Conservation (phyloP, 768 basidiomycete genomes). For the Hypholoma fasciculare region DNA sequence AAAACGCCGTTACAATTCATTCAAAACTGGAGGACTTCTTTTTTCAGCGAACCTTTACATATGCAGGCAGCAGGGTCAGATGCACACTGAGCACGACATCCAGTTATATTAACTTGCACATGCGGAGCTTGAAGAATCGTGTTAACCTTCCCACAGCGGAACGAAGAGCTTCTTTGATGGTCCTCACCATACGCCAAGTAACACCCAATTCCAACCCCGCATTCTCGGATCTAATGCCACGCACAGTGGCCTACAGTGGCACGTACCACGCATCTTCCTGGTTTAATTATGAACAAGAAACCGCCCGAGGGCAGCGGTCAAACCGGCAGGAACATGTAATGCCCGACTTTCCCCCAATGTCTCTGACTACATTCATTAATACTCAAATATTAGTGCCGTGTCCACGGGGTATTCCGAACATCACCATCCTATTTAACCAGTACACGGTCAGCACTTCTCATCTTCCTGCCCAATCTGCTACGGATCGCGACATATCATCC, state of each 20-base stretch:
- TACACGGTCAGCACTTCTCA: no score
- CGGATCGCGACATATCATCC: background rate
- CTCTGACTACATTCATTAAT: background rate
- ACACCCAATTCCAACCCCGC: no score
- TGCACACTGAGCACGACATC: no score
- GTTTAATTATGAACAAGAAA: no score
- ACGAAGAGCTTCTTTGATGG: background rate
- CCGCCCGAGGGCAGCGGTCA: background rate
- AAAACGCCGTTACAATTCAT: no score
- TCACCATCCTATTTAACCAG: background rate
- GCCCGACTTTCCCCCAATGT: background rate
- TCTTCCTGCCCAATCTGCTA: no score
- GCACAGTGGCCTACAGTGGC: background rate
- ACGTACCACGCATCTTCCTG: background rate
- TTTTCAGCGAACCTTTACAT: no score
- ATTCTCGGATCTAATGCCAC: background rate
- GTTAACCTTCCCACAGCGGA: no score
- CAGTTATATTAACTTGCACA: no score
- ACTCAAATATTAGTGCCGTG: background rate
- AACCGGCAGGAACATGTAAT: slow-evolving; percentile 2
- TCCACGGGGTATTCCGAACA: background rate
- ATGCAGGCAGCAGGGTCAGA: no score
- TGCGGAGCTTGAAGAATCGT: no score
- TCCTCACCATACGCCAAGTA: background rate
- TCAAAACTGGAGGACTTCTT: no score